These are phyloP conservation scores for Breynia disticha DNA, from an alignment of 441 rosid species.

Conservation along the genomic window DNA sequence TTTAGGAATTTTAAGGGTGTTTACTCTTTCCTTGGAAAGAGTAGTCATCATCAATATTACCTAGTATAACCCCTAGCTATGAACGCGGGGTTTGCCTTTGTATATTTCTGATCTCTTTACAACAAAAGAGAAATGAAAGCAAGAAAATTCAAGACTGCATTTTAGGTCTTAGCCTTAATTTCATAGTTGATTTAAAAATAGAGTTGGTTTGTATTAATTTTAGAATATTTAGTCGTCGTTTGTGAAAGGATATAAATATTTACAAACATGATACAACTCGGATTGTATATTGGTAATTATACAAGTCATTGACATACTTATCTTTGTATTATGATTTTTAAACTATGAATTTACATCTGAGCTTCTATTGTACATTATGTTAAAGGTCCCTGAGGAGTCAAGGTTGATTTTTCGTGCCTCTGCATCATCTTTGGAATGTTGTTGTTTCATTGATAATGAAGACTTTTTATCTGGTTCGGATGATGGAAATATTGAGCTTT, in stretches of 20 bases:
- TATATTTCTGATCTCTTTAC: not conserved
- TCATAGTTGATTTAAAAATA: too few species aligned
- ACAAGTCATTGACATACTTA: too few species aligned
- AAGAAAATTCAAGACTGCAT: too few species aligned
- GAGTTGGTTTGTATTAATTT: too few species aligned
- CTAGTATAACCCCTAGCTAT: not conserved
- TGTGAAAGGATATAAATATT: too few species aligned
- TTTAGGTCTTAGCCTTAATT: too few species aligned
- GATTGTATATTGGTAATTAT: too few species aligned
- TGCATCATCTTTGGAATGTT: slow-evolving; percentile 74
- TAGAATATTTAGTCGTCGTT: too few species aligned
- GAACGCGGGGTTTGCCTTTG: not conserved
- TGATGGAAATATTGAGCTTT: slow-evolving; percentile 78
- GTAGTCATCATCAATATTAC: too few species aligned
- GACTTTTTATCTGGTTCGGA: slow-evolving; percentile 92
- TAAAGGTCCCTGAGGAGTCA: slow-evolving; percentile 66
- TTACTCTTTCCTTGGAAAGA: too few species aligned
- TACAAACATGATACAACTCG: too few species aligned
- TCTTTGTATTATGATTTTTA: not conserved
- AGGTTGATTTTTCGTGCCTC: slow-evolving; percentile 76
- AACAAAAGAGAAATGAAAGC: not conserved
- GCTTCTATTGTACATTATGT: slow-evolving; percentile 7
- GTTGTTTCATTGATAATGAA: slow-evolving; percentile 72
- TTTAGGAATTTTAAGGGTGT: too few species aligned
- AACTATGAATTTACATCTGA: not conserved